These are phyloP conservation scores for Flueggea neowawraea DNA, from an alignment of 441 rosid species.

Conservation along the genomic window DNA sequence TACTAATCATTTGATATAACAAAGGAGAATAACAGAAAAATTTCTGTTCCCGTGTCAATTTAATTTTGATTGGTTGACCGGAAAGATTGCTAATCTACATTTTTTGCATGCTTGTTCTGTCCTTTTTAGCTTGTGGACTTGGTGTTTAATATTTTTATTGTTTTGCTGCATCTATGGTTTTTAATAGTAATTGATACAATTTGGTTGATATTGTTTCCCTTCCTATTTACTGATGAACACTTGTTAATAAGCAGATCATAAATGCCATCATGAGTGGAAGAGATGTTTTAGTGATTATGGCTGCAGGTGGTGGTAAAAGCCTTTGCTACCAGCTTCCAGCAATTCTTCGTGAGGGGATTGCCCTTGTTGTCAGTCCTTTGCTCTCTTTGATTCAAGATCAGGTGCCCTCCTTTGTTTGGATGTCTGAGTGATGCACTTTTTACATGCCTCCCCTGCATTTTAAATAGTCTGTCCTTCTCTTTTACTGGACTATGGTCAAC, in stretches of 20 bases:
- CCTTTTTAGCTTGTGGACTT: too few relatives aligned
- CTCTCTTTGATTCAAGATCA: slow-evolving; percentile 96
- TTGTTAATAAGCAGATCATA: slow-evolving; percentile 46
- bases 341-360: slow-evolving; percentile 65
- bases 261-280: slow-evolving; percentile 85
- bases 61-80: too few relatives aligned
- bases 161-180: not conserved
- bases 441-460: not conserved
- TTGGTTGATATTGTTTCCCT: not conserved
- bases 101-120: too few relatives aligned
- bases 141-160: too few relatives aligned
- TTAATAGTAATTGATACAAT: not conserved
- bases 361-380: slow-evolving; percentile 80
- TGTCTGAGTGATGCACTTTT: not conserved
- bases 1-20: too few relatives aligned
- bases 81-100: too few relatives aligned
- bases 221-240: not conserved
- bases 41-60: too few relatives aligned
- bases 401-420: slow-evolving; percentile 34
- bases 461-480: slow-evolving; percentile 1
- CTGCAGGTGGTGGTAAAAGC: slow-evolving; percentile 99
- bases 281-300: slow-evolving; percentile 96
- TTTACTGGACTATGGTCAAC: too few relatives aligned
- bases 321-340: slow-evolving; percentile 98
- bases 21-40: too few relatives aligned